Conservation (phyloP, 345 rosid species). For the Mercurialis annua region DNA sequence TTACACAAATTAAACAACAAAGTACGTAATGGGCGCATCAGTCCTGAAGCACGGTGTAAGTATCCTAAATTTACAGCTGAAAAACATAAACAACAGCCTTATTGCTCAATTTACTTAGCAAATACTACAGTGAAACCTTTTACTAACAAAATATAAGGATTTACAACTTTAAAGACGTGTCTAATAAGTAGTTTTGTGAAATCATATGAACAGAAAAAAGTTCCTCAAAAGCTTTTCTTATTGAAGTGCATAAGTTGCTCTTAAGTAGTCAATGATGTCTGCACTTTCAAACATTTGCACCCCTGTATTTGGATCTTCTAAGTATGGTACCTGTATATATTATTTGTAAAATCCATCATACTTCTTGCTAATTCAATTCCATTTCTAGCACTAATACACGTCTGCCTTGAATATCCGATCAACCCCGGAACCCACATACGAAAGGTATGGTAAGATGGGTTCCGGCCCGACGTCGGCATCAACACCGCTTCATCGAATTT, state of each 20-base stretch:
- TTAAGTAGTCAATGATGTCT: slow-evolving; percentile 71
- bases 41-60: not conserved
- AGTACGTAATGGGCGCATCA: not conserved
- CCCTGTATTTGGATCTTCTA: slow-evolving; percentile 94
- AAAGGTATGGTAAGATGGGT: too few relatives aligned
- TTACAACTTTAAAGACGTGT: too few relatives aligned
- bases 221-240: slow-evolving; percentile 7
- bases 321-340: slow-evolving; percentile 65
- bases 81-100: not conserved
- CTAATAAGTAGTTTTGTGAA: too few relatives aligned
- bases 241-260: slow-evolving; percentile 67
- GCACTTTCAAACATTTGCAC: slow-evolving; percentile 93
- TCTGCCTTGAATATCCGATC: too few relatives aligned
- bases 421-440: too few relatives aligned
- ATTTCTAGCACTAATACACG: too few relatives aligned
- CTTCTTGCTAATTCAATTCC: not conserved
- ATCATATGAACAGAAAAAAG: not conserved
- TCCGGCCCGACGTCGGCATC: too few relatives aligned
- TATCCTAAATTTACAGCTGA: not conserved
- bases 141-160: not conserved
- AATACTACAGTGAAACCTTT: not conserved
- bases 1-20: too few relatives aligned
- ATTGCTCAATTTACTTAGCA: not conserved
- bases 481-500: too few relatives aligned
- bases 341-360: not conserved